Evolutionary conservation across 108 stramenopile genomes (phyloP).

Genomic region (Craspedostauros australis): DNA sequence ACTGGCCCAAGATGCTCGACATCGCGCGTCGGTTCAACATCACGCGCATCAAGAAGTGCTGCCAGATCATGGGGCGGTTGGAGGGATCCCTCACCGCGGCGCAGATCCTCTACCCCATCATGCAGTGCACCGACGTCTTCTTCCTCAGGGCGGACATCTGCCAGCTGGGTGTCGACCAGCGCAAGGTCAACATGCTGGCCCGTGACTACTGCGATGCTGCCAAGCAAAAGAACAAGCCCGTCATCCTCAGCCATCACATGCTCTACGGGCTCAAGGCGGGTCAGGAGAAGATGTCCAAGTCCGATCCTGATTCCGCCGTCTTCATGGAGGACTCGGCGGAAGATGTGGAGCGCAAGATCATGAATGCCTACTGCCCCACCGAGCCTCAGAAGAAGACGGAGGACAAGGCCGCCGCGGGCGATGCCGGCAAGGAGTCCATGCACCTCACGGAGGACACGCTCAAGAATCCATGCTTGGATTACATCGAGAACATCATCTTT

Average conservation of each 20-base stretch:
- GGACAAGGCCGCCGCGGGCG: constrained; percentile 9
- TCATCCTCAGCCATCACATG: constrained; percentile 93
- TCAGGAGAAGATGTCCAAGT: constrained; percentile 99
- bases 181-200: constrained; percentile 99
- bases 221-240: constrained; percentile 91
- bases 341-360: constrained; percentile 91
- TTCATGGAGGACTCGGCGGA: constrained; percentile 98
- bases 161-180: constrained; percentile 97
- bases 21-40: constrained; percentile 93
- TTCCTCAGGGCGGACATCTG: constrained; percentile 99
- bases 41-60: constrained; percentile 94
- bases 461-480: constrained; percentile 96
- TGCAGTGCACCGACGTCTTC: constrained; percentile 99
- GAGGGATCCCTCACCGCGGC: constrained; percentile 92
- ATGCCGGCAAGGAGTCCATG: constrained; percentile 87
- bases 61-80: constrained; percentile 98
- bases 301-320: constrained; percentile 97
- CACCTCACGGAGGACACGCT: constrained; percentile 66
- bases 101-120: constrained; percentile 95
- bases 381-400: constrained; percentile 24
- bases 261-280: constrained; percentile 96
- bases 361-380: constrained; percentile 86
- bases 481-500: constrained; percentile 93
- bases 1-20: constrained; percentile 96
- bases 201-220: constrained; percentile 96